Percentiles rank a stretch among this genome's conserved stretches.
Conservation (phyloP, 2,329 filamentous ascomycete genomes). For the Metarhizium sp. region DNA sequence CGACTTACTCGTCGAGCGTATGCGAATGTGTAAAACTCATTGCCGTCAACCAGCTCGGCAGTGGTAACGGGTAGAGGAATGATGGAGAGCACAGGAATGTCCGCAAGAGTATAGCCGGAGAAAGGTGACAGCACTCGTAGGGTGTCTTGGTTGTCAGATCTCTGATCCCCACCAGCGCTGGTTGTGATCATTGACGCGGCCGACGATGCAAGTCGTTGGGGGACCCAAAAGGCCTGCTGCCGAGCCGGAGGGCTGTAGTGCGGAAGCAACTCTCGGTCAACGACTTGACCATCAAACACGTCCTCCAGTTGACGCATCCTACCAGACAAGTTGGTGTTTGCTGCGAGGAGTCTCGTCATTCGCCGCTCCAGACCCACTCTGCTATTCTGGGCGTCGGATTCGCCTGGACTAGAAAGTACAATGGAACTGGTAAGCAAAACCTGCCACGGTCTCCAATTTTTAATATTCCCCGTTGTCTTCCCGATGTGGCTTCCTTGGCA, state of each 20-base stretch:
- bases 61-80: slow-evolving; percentile 21
- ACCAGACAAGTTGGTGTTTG: slow-evolving; percentile 22
- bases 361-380: slow-evolving; percentile 23
- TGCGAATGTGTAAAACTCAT: slow-evolving; percentile 21
- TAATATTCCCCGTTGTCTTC: neutral
- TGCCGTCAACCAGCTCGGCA: slow-evolving; percentile 21
- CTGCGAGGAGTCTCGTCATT: slow-evolving; percentile 23
- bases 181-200: neutral
- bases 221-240: slow-evolving; percentile 5
- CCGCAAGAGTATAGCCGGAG: slow-evolving; percentile 22
- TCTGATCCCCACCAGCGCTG: neutral
- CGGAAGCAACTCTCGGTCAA: slow-evolving; percentile 8
- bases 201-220: slow-evolving; percentile 6
- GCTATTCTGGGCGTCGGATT: slow-evolving; percentile 26
- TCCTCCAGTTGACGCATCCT: slow-evolving; percentile 20
- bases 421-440: neutral
- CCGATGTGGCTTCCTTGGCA: slow-evolving; percentile 4
- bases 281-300: slow-evolving; percentile 11
- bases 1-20: slow-evolving; percentile 18
- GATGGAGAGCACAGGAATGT: slow-evolving; percentile 21
- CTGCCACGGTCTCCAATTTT: slow-evolving; percentile 1
- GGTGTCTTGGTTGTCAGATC: slow-evolving; percentile 6
- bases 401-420: slow-evolving; percentile 18
- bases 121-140: slow-evolving; percentile 14
- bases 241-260: slow-evolving; percentile 7